Base-by-base conservation (phyloP, 1,139 yeast genomes). In the Debaryomycetaceae sp. region DNA sequence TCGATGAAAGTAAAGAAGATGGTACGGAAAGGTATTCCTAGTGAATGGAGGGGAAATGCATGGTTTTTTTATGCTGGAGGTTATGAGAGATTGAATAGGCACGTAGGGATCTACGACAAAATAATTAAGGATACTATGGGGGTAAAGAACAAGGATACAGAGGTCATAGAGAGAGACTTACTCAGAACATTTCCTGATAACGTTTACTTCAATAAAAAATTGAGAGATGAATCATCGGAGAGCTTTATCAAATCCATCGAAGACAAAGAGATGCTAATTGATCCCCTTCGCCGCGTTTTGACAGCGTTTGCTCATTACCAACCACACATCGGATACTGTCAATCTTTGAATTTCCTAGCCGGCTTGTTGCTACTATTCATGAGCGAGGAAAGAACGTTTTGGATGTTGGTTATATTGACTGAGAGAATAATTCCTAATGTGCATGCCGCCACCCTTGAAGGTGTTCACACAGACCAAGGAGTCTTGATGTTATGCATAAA, bases 41-140 rank as follows among this genome's bases (percentile, higher is more conserved):
- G 96, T 0, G 97, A 89, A 60, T 91, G 97, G 97, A 72, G 99
- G 54, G 99, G 98, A 0, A 81, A 81, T 53, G 97, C 97, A 1
- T 93, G 99, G 99, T 93, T 93, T 72, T 85, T 81, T 69, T 91
- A 88, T 63, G 96, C 96, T n/a, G 83, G 85, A n/a, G 98, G 97
- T 1, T 76, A 82, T 49, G 96, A 89, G 46, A 78, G 76, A 51
- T 64, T 88, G 46, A 82, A 80, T 52, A 80, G 80, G 39, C 81
- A 88, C 58, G 70, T 70, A 9, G 96, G 95, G 1, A 75, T 87
- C 1, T 93, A 90, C 62, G 87, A 83, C 40, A 74, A 75, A 51
- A 72, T 91, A 34, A 81, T 83, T 40, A 67, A 69, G 38, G 81
- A 83, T 49, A 81, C 89, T 0, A 55, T 60, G 34, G 71, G 70